Conservation (phyloP, 257 asterid genomes). For the Henckelia pumila region DNA sequence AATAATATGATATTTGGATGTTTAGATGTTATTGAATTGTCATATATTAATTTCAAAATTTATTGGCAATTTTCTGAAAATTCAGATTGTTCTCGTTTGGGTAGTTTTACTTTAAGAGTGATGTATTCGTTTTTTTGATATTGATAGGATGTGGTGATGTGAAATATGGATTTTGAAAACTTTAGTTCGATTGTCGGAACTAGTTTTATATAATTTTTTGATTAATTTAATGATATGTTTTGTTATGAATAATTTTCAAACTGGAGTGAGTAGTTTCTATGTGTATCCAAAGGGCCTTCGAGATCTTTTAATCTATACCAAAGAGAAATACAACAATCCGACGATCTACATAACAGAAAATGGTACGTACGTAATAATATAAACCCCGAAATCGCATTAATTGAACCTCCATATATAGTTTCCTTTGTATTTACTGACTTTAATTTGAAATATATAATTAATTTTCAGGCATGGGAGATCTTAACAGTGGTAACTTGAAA, state of each 20-base stretch:
- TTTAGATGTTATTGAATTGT: too few relatives aligned
- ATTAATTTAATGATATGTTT: not conserved
- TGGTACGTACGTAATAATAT: too few relatives aligned
- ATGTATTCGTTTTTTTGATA: too few relatives aligned
- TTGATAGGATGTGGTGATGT: too few relatives aligned
- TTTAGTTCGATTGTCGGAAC: too few relatives aligned
- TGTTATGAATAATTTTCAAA: not conserved
- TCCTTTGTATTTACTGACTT: not conserved
- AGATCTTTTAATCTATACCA: not conserved
- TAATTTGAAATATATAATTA: not conserved
- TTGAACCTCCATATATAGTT: not conserved
- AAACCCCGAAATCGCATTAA: too few relatives aligned
- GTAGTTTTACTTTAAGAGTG: too few relatives aligned
- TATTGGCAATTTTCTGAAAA: too few relatives aligned
- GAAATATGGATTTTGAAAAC: too few relatives aligned
- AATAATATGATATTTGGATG: too few relatives aligned
- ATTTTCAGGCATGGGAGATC: slow-evolving; percentile 7
- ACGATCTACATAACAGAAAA: slow-evolving; percentile 1
- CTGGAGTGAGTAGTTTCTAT: not conserved
- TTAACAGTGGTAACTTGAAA: not conserved
- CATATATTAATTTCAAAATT: too few relatives aligned
- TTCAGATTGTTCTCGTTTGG: too few relatives aligned
- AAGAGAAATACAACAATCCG: slow-evolving; percentile 7
- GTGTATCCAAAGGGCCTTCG: not conserved
- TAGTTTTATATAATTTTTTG: not conserved